Evolutionary conservation across 2,329 filamentous ascomycete genomes (phyloP).

Genomic region (Byssochlamys sp.): DNA sequence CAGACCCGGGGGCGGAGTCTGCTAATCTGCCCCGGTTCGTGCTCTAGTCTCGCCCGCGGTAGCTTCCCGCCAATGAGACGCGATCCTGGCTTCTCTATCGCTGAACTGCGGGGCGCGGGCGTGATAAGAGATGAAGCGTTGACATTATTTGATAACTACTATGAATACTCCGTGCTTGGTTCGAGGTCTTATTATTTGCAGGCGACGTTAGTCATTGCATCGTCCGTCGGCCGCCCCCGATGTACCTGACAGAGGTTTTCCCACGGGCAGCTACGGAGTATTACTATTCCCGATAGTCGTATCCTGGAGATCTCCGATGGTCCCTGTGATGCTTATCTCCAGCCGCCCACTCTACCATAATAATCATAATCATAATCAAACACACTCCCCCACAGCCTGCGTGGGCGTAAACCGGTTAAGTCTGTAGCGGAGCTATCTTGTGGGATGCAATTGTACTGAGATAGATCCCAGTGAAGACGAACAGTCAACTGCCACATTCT

Average conservation of each 20-base stretch:
- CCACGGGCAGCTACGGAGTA: background rate
- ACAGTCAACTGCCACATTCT: too few relatives aligned
- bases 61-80: background rate
- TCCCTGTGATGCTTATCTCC: background rate
- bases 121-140: background rate
- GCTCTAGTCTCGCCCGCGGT: background rate
- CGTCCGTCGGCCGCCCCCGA: background rate
- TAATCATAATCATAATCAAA: too few relatives aligned
- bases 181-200: background rate
- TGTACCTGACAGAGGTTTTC: background rate
- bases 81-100: background rate
- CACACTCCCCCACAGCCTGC: too few relatives aligned
- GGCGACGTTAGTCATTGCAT: background rate
- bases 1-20: background rate
- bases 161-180: too few relatives aligned
- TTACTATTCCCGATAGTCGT: background rate
- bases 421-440: too few relatives aligned
- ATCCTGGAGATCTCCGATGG: background rate
- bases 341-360: background rate
- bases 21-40: background rate
- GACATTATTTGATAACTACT: background rate
- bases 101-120: background rate
- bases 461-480: too few relatives aligned
- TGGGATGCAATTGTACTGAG: too few relatives aligned
- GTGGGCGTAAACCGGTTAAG: too few relatives aligned